Evolutionary conservation across 2,329 filamentous ascomycete genomes (phyloP), one percentile per base, ranked within the genome.

Genomic region (Pyrenochaeta sp.): DNA sequence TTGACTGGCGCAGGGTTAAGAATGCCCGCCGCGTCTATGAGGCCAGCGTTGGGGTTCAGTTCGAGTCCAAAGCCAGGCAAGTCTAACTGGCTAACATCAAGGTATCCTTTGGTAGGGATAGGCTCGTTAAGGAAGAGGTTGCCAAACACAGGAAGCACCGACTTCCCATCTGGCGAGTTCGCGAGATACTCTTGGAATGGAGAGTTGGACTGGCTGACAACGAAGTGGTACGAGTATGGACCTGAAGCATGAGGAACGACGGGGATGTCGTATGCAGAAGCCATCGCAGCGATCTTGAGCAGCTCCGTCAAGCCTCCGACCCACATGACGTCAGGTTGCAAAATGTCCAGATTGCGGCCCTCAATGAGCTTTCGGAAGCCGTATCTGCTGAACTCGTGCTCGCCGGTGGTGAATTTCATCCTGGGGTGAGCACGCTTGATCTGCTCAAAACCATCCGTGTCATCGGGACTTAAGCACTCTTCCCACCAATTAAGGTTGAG

Each of bases 301-400:
- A 97, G 85, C 79, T 97, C 93, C 0, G 93, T 97, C 84, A 97
- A 78, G 61, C 93, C 93, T 62, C 93, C 93, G 13, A 97, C 88
- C 93, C 93, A 97, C 93, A 97, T 97, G 64, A 97, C 93, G 73
- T 97, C 93, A 13, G 93, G 93, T 80, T 97, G 93, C 71, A 97
- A 88, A 68, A 97, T 96, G 77, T 97, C 93, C 59, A 97, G 83
- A 79, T 96, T 96, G 66, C 93, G 91, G 54, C 90, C 90, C 79
- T 97, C 92, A 62, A 97, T 89, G 43, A 97, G 86, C 82, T 97
- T 96, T 67, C 94, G 91, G 87, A 97, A 97, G 30, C 93, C 93
- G 74, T 93, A 97, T 70, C 92, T 86, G 6, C 92, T 96, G 82
- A 93, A 97, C 78, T 97, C 93, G 80, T 97, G 93, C 82, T 97